These are phyloP conservation scores for Aspergillus fumigatiaffinis DNA, from an alignment of 2,329 filamentous ascomycete species.

Conservation along the genomic window DNA sequence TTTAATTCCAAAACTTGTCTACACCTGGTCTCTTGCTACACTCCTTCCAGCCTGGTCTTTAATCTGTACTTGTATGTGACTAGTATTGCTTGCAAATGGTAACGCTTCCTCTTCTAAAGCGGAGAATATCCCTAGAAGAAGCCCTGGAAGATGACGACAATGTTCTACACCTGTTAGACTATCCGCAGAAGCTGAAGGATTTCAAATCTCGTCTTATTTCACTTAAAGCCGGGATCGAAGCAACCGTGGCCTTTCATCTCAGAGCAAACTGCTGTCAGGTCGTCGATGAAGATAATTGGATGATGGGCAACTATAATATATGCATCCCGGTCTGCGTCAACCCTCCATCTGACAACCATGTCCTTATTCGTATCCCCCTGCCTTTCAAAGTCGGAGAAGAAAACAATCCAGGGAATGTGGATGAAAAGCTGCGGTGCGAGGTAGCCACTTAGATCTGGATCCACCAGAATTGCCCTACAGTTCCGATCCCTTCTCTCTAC, in stretches of 20 bases:
- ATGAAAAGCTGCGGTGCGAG: conserved; percentile 44
- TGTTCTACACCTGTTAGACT: conserved; percentile 16
- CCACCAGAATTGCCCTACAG: conserved; percentile 32
- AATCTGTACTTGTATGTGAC: too few species aligned
- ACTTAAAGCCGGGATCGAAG: conserved; percentile 9
- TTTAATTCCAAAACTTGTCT: too few species aligned
- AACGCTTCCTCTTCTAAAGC: conserved; percentile 8
- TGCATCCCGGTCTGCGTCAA: conserved; percentile 21
- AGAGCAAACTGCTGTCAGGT: conserved; percentile 7
- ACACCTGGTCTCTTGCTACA: too few species aligned
- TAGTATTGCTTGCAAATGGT: not conserved
- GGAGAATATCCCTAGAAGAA: conserved; percentile 8
- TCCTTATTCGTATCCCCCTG: conserved; percentile 24
- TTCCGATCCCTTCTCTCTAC: conserved; percentile 35
- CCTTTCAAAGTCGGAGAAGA: conserved; percentile 36
- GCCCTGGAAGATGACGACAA: conserved; percentile 15
- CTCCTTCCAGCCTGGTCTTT: too few species aligned
- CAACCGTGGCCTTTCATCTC: conserved; percentile 12
- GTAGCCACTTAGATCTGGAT: conserved; percentile 42
- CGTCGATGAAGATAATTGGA: conserved; percentile 12
- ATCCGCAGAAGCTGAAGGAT: conserved; percentile 11
- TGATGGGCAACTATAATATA: conserved; percentile 23
- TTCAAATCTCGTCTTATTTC: conserved; percentile 9
- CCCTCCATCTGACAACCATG: conserved; percentile 15
- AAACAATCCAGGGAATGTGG: conserved; percentile 36